Evolutionary conservation across 2,329 filamentous ascomycete species (phyloP).

Genomic region (Aspergillus sp.): DNA sequence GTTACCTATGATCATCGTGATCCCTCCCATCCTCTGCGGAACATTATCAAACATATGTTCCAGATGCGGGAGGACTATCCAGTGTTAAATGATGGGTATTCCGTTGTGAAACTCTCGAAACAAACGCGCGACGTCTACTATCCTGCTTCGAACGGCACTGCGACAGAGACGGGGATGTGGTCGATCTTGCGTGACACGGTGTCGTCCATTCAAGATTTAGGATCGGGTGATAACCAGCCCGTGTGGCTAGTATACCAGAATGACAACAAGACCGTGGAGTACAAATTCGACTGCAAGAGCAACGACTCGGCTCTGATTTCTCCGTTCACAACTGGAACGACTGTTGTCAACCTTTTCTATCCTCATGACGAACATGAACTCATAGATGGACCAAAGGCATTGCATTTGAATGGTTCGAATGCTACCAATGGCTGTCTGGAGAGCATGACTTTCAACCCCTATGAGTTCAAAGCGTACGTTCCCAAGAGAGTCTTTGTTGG

Average conservation of each 20-base stretch:
- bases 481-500: slow-evolving; percentile 49
- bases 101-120: slow-evolving; percentile 55
- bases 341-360: slow-evolving; percentile 62
- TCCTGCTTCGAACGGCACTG: slow-evolving; percentile 51
- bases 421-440: slow-evolving; percentile 56
- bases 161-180: slow-evolving; percentile 61
- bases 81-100: slow-evolving; percentile 59
- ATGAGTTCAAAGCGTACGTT: slow-evolving; percentile 61
- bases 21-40: slow-evolving; percentile 59
- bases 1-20: slow-evolving; percentile 62
- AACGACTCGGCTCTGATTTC: slow-evolving; percentile 52
- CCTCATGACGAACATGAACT: slow-evolving; percentile 58
- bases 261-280: slow-evolving; percentile 49
- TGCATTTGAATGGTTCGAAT: slow-evolving; percentile 48
- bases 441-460: slow-evolving; percentile 52
- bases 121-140: slow-evolving; percentile 51
- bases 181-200: slow-evolving; percentile 55
- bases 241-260: slow-evolving; percentile 48
- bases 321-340: slow-evolving; percentile 53
- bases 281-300: slow-evolving; percentile 57
- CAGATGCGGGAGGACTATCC: slow-evolving; percentile 57
- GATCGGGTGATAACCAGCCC: slow-evolving; percentile 43
- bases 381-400: slow-evolving; percentile 42
- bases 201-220: slow-evolving; percentile 52
- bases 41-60: slow-evolving; percentile 61